A percentile compares a stretch with the other conserved stretches of the same genome.
phyloP scores from a whole-genome alignment of 345 rosid species.

The Rhodamnia rubescens region DNA sequence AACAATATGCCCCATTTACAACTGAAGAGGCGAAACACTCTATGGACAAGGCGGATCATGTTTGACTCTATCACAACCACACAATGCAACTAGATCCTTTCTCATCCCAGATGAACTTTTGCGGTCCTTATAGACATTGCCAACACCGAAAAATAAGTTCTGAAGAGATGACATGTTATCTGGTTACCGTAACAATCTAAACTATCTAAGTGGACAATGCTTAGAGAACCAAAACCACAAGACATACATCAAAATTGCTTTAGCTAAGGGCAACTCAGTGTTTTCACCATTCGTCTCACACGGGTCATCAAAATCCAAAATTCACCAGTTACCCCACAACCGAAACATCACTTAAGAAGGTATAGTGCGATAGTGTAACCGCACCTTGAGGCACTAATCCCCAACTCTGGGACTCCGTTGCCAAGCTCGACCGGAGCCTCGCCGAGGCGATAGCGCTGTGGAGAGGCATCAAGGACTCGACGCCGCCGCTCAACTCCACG shows the following conservation, averaged over 20 bases:
- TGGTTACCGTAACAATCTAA: background rate
- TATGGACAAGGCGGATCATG: background rate
- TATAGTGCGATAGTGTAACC: background rate
- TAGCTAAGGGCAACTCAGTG: background rate
- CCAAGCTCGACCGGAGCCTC: conserved; percentile 48
- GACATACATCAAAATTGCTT: background rate
- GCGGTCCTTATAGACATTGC: background rate
- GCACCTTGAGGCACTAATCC: conserved; percentile 74
- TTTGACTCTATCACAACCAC: background rate
- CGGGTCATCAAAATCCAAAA: background rate
- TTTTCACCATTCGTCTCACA: background rate
- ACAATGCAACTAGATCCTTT: background rate
- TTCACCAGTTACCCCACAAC: background rate
- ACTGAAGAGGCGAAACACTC: background rate
- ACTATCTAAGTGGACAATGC: background rate
- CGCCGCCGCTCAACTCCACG: conserved; percentile 36
- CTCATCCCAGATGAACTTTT: background rate
- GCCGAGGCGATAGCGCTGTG: conserved; percentile 61
- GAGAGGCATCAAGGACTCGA: conserved; percentile 48
- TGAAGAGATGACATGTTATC: background rate
- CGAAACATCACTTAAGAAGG: background rate
- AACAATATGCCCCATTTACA: background rate
- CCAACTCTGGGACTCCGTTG: conserved; percentile 46
- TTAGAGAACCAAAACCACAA: background rate
- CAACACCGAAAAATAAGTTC: background rate